A percentile compares a stretch with the other conserved stretches of the same genome.
phyloP scores from a whole-genome alignment of 495 filamentous ascomycete genomes.

The Apiosordaria backusii region DNA sequence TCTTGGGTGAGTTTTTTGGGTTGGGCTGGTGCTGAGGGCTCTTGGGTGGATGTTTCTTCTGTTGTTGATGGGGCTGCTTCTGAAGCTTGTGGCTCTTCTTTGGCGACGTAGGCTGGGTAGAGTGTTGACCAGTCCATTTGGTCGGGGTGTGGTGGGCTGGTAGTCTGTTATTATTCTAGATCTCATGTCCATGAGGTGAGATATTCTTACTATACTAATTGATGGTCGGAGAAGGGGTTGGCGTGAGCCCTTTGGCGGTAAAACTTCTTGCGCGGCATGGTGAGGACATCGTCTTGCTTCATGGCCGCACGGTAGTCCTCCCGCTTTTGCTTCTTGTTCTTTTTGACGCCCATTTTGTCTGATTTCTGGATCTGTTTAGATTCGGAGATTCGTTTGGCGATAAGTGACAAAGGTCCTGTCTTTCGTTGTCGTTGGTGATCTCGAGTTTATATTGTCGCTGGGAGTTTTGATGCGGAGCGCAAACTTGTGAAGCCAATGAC shows the following conservation, averaged over 20 bases:
- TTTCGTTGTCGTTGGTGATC: neutral
- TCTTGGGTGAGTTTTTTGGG: constrained; percentile 54
- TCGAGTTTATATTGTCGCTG: neutral
- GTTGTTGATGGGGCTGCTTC: constrained; percentile 16
- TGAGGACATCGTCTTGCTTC: constrained; percentile 21
- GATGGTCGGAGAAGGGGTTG: constrained; percentile 94
- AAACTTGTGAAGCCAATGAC: constrained; percentile 1
- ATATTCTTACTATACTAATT: constrained; percentile 70
- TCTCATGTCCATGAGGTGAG: neutral
- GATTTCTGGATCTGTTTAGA: neutral
- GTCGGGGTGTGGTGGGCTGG: constrained; percentile 73
- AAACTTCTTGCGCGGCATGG: constrained; percentile 85
- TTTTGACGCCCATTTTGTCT: constrained; percentile 36
- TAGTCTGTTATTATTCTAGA: neutral
- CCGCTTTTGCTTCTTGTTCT: constrained; percentile 69
- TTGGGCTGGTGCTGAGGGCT: constrained; percentile 13
- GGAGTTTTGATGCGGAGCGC: neutral
- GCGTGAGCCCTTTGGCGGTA: constrained; percentile 96
- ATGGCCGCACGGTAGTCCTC: constrained; percentile 59
- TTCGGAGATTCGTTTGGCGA: neutral
- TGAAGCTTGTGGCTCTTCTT: constrained; percentile 11
- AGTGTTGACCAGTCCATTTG: constrained; percentile 87
- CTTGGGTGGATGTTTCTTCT: constrained; percentile 34
- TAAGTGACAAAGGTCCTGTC: neutral
- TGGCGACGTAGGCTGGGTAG: constrained; percentile 66